Percentiles rank a stretch among this genome's conserved stretches.
Conservation (phyloP, 164 flowering plant species). For the Platanus orientalis region DNA sequence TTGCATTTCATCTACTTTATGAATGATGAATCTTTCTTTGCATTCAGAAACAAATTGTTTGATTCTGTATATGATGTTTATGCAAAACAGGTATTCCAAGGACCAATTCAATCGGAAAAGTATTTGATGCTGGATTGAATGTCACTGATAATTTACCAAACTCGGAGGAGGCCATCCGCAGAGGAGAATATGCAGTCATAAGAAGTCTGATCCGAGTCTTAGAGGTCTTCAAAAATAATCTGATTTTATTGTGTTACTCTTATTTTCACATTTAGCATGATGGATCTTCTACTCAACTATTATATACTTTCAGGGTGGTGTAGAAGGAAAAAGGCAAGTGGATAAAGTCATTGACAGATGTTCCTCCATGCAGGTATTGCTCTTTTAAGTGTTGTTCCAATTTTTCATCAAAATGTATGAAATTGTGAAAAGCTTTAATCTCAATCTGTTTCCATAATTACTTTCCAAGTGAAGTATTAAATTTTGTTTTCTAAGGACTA, state of each 20-base stretch:
- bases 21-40: conserved; percentile 38
- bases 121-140: conserved; percentile 49
- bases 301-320: conserved; percentile 74
- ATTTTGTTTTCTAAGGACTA: background rate
- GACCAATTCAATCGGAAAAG: conserved; percentile 70
- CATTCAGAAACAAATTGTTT: background rate
- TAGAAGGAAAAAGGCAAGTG: conserved; percentile 94
- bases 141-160: conserved; percentile 57
- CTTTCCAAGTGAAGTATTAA: background rate
- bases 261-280: no score
- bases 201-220: conserved; percentile 86
- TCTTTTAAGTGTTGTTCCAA: conserved; percentile 2
- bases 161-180: conserved; percentile 86
- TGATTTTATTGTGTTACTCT: background rate
- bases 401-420: conserved; percentile 1
- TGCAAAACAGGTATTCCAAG: conserved; percentile 64
- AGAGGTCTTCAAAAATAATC: conserved; percentile 23
- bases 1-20: background rate
- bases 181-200: conserved; percentile 92
- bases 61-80: conserved; percentile 6
- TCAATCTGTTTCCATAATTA: background rate
- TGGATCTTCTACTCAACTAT: conserved; percentile 2
- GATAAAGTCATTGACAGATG: conserved; percentile 96
- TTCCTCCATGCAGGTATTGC: conserved; percentile 88
- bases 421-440: background rate